Evolutionary conservation across 2,329 filamentous ascomycete species (phyloP).

Genomic region (Aspergillus proliferans): DNA sequence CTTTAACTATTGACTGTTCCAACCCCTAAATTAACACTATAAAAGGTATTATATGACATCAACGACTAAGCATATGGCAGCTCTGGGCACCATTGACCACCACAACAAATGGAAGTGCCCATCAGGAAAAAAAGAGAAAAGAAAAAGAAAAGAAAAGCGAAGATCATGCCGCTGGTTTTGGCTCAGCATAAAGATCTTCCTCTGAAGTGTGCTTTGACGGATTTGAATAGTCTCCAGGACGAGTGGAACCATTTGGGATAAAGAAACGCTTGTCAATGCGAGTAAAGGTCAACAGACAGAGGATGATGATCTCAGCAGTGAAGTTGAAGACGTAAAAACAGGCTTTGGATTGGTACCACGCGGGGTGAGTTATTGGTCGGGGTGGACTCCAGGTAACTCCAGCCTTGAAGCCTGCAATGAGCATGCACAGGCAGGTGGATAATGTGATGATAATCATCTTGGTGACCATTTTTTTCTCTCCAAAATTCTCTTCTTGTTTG

Average conservation of each 20-base stretch:
- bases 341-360: slow-evolving; percentile 64
- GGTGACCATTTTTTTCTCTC: slow-evolving; percentile 58
- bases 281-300: slow-evolving; percentile 59
- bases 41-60: too few species aligned
- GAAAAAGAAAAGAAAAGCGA: too few species aligned
- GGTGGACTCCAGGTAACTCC: slow-evolving; percentile 51
- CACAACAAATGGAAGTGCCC: too few species aligned
- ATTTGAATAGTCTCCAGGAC: slow-evolving; percentile 10
- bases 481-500: slow-evolving; percentile 54
- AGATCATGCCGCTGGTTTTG: too few species aligned
- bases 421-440: slow-evolving; percentile 48
- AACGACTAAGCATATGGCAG: too few species aligned
- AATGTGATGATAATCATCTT: slow-evolving; percentile 62
- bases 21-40: too few species aligned
- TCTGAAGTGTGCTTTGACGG: too few species aligned
- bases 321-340: slow-evolving; percentile 80
- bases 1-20: too few species aligned
- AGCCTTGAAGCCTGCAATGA: slow-evolving; percentile 65
- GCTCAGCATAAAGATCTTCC: too few species aligned
- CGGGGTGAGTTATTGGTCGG: slow-evolving; percentile 49
- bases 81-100: too few species aligned
- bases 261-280: slow-evolving; percentile 72
- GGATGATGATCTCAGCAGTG: slow-evolving; percentile 63
- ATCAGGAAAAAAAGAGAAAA: too few species aligned
- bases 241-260: slow-evolving; percentile 57